Conservation (phyloP, 257 asterid genomes). For the Lycium ferocissimum region DNA sequence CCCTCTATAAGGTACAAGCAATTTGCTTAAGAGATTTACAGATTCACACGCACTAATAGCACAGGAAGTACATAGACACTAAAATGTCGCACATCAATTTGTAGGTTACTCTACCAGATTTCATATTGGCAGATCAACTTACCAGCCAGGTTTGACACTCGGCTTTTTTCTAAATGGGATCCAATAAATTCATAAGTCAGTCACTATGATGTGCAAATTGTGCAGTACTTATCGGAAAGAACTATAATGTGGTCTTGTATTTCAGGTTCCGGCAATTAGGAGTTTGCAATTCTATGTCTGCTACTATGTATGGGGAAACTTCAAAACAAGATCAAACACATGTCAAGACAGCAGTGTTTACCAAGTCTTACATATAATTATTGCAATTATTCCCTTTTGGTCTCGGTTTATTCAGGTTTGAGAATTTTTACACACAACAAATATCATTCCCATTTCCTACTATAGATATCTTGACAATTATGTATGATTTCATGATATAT, state of each 20-base stretch:
- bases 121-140: slow-evolving; percentile 89
- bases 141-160: slow-evolving; percentile 82
- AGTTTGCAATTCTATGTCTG: slow-evolving; percentile 65
- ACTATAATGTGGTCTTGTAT: slow-evolving; percentile 25
- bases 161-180: slow-evolving; percentile 2
- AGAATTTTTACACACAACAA: not conserved
- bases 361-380: slow-evolving; percentile 45
- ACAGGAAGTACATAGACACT: not conserved
- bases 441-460: not conserved
- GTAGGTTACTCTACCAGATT: slow-evolving; percentile 77
- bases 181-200: not conserved
- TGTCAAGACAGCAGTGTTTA: slow-evolving; percentile 40
- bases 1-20: slow-evolving; percentile 75
- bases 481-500: not conserved
- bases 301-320: slow-evolving; percentile 77
- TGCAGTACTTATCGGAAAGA: not conserved
- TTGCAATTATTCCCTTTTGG: slow-evolving; percentile 78
- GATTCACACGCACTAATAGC: not conserved
- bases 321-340: slow-evolving; percentile 50
- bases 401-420: slow-evolving; percentile 69
- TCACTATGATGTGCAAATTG: slow-evolving; percentile 4
- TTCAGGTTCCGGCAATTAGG: slow-evolving; percentile 81
- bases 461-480: not conserved
- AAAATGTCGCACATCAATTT: slow-evolving; percentile 18
- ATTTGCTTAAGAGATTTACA: not conserved